Evolutionary conservation across 306 rosid species (phyloP).

Genomic region (Trifolium pratense): DNA sequence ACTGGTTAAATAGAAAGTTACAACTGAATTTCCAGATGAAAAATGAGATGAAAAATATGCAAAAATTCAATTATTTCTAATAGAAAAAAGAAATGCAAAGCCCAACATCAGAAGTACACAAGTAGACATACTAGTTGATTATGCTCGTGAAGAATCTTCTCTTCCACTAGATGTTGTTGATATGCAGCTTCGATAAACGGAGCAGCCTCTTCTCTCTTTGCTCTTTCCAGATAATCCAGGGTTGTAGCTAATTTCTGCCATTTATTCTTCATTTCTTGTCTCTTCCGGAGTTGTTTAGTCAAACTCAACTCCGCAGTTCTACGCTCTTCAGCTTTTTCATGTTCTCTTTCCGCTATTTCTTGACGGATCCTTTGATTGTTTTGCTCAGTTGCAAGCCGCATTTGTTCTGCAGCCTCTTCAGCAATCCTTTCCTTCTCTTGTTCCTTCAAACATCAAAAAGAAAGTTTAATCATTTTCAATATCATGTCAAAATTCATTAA

Average conservation of each 20-base stretch:
- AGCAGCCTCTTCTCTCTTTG: conserved; percentile 90
- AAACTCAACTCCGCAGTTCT: conserved; percentile 74
- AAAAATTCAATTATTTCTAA: not conserved
- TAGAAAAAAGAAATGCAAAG: not conserved
- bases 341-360: conserved; percentile 80
- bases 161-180: conserved; percentile 81
- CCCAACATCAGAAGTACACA: not conserved
- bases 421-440: conserved; percentile 85
- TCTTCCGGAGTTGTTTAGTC: conserved; percentile 83
- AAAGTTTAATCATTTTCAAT: conserved; percentile 5
- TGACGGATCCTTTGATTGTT: conserved; percentile 63
- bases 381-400: conserved; percentile 71
- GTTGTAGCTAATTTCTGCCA: conserved; percentile 72
- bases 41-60: not conserved
- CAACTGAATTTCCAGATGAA: not conserved
- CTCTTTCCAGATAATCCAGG: conserved; percentile 91
- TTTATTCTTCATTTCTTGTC: conserved; percentile 94
- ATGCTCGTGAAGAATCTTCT: conserved; percentile 71
- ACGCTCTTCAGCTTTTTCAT: conserved; percentile 70
- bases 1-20: not conserved
- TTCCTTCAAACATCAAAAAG: conserved; percentile 54
- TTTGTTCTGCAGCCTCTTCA: conserved; percentile 89
- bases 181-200: conserved; percentile 85
- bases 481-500: not conserved
- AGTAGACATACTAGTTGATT: conserved; percentile 65